Base-by-base conservation (phyloP, 139 green algal genomes). In the Chlorella sp. region DNA sequence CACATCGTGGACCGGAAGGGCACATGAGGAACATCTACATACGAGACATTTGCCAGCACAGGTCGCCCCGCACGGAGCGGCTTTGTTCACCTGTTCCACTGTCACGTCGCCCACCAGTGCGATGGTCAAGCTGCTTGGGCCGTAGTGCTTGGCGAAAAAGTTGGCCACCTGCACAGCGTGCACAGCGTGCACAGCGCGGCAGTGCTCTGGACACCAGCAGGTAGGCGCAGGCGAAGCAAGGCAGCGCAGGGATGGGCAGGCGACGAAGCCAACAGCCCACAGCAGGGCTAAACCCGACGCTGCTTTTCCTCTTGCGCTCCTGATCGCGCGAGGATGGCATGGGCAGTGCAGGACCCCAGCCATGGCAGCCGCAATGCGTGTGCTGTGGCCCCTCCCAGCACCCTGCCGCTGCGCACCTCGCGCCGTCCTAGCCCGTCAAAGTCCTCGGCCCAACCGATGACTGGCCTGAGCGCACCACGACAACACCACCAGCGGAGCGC, bases 361-460 rank as follows among this genome's bases (percentile, higher is more conserved):
- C 10, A 55, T 55, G 10, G 17, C 42, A 55, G 10, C 17, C 17
- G 42, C 10, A 24, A 55, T 55, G 17, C 17, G 17, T 55, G 42
- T 24, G 42, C 42, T 17, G n/a, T n/a, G n/a, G n/a, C n/a, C 42
- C 42, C 42, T 55, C 42, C 17, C 42, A 10, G 10, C 42, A 55
- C 10, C 42, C 42, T 55, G 10, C 10, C 17, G 42, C 42, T 17
- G 10, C 42, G 10, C 55, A 91, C 81, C 70, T 95, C 88, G 2
- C 70, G 63, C 31, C 91, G 74, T 2, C 90, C 91, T 2, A 96
- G 49, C 2, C 49, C 50, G 2, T 85, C 85, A 31, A 94, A 69
- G 61, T 93, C 89, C 1, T 80, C 35, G 27, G 72, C 63, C 42
- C 83, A 93, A 10, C 92, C 92, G 31, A 97, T 95, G 17, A 97